Base-by-base conservation (phyloP, 441 rosid genomes). In the Euphorbia celastroides region DNA sequence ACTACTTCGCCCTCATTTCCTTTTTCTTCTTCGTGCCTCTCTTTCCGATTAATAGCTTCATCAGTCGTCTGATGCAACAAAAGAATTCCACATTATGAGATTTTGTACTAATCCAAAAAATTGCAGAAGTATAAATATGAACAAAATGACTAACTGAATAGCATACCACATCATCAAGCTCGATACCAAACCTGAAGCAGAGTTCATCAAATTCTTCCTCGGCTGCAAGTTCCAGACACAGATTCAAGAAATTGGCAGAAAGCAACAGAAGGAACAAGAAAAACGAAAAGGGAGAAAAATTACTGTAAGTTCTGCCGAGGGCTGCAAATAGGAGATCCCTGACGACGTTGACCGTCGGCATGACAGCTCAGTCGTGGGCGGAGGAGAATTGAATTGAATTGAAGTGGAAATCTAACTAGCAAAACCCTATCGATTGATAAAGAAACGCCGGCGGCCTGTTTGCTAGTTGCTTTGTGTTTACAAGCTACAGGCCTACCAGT, bases 321-420 rank as follows among this genome's bases (percentile, higher is more conserved):
- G 54, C 54, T 48, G 54, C 20, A 48, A 48, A 48, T 2, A 48
- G 22, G 16, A 5, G 54, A 48, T 48, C 54, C 70, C 99, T 85
- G 16, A 87, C 98, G 23, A 92, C 81, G 83, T 85, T 86, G 19
- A 89, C 81, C 0, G 97, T 94, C 34, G 96, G 96, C 99, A 92
- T 92, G 17, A n/a, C 5, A 2, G 32, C 59, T 25, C 17, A 55
- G 59, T 55, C n/a, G n/a, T 23, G 32, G 5, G 27, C n/a, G 3
- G 16, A 55, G 11, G 20, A 22, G 16, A 52, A 52, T 11, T 44
- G 50, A 44, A 44, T 19, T 44, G 22, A 17, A n/a, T 19, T 44
- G 22, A 17, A n/a, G 19, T 23, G 1, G 16, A 27, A 55, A 55
- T 3, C 38, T 34, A 55, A 7, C 25, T 13, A 1, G 7, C 17